Evolutionary conservation across 768 basidiomycete genomes (phyloP).

Genomic region (Russula griseocarnosa): DNA sequence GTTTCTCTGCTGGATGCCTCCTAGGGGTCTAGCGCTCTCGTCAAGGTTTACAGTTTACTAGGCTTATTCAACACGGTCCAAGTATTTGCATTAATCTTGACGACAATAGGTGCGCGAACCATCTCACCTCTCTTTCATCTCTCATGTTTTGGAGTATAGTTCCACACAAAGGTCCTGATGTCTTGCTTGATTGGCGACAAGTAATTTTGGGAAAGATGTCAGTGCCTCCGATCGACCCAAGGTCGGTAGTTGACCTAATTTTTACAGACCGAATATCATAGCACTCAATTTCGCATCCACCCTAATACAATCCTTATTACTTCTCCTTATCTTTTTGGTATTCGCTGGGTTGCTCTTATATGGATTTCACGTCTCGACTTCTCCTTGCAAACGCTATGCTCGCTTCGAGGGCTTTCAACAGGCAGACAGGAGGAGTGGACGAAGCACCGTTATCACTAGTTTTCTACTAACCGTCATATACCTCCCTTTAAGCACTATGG

Average conservation of each 20-base stretch:
- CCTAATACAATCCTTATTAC: slow-evolving; percentile 53
- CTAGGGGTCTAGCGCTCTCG: slow-evolving; percentile 66
- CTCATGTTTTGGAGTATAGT: slow-evolving; percentile 37
- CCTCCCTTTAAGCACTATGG: slow-evolving; percentile 73
- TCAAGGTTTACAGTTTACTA: slow-evolving; percentile 66
- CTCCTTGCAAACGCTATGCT: slow-evolving; percentile 46
- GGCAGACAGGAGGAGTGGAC: slow-evolving; percentile 41
- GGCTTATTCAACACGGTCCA: slow-evolving; percentile 67
- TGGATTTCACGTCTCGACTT: slow-evolving; percentile 52
- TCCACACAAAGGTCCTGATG: slow-evolving; percentile 36
- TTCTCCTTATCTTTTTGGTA: slow-evolving; percentile 55
- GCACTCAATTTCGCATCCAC: slow-evolving; percentile 70
- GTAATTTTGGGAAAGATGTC: slow-evolving; percentile 67
- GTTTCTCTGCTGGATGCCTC: slow-evolving; percentile 4
- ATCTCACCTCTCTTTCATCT: neutral
- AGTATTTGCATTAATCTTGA: slow-evolving; percentile 65
- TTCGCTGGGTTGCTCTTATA: slow-evolving; percentile 53
- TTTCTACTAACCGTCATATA: slow-evolving; percentile 68
- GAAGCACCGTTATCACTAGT: slow-evolving; percentile 55
- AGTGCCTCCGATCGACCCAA: slow-evolving; percentile 30
- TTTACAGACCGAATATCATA: slow-evolving; percentile 60
- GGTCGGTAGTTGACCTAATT: slow-evolving; percentile 12
- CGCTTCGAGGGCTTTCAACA: slow-evolving; percentile 54
- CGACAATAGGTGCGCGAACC: slow-evolving; percentile 51
- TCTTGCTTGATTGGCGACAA: slow-evolving; percentile 49